Evolutionary conservation across 2,329 filamentous ascomycete species (phyloP).

Genomic region (Salinomyces thailandicus): DNA sequence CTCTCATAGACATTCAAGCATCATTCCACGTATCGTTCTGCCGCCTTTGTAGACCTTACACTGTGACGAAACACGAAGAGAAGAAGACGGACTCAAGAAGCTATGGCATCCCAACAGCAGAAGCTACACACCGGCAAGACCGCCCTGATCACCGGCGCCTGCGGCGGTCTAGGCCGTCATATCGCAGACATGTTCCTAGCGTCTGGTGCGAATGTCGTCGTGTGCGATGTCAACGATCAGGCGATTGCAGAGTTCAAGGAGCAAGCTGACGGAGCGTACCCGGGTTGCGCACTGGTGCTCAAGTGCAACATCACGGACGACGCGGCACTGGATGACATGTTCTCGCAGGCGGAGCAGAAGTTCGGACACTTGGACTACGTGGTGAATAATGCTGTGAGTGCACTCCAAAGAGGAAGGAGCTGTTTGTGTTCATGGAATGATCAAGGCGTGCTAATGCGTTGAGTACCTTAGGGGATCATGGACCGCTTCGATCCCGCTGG

Average conservation of each 20-base stretch:
- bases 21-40: no score
- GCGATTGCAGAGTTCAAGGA: slow-evolving; percentile 21
- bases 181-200: slow-evolving; percentile 25
- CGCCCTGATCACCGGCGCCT: slow-evolving; percentile 25
- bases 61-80: no score
- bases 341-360: slow-evolving; percentile 24
- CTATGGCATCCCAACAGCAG: no score
- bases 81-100: no score
- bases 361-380: slow-evolving; percentile 47
- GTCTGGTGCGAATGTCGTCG: slow-evolving; percentile 26
- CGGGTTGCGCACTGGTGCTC: slow-evolving; percentile 21
- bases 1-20: no score
- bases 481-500: slow-evolving; percentile 47
- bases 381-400: slow-evolving; percentile 10
- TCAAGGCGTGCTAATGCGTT: no score
- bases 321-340: slow-evolving; percentile 28
- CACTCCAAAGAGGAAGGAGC: no score
- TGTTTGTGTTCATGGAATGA: no score
- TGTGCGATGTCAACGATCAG: slow-evolving; percentile 27
- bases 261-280: slow-evolving; percentile 15
- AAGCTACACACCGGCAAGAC: slow-evolving; percentile 22
- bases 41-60: no score
- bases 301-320: slow-evolving; percentile 30
- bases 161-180: slow-evolving; percentile 25
- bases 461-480: slow-evolving; percentile 46